Percentiles rank a stretch among this genome's conserved stretches.
phyloP scores from a whole-genome alignment of 441 rosid species.

The Eugenia klotzschiana region DNA sequence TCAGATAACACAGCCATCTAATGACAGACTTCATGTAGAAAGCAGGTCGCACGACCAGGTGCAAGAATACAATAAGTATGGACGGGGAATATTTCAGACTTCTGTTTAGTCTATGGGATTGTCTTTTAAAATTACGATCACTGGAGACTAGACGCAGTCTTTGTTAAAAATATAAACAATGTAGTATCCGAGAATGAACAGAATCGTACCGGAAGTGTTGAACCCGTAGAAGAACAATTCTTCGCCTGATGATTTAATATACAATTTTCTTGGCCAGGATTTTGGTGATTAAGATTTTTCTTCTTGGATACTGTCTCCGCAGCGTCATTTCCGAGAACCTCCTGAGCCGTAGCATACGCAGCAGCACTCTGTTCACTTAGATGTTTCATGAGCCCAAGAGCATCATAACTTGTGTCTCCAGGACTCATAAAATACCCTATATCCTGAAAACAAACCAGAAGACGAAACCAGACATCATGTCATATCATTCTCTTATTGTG shows the following conservation, averaged over 20 bases:
- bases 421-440: slow-evolving; percentile 83
- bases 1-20: neutral
- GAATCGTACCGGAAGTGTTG: slow-evolving; percentile 27
- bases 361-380: slow-evolving; percentile 74
- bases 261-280: slow-evolving; percentile 26
- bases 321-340: slow-evolving; percentile 70
- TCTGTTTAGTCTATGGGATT: neutral
- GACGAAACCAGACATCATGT: neutral
- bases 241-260: slow-evolving; percentile 15
- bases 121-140: neutral
- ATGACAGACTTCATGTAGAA: neutral
- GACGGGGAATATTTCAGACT: neutral
- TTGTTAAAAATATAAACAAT: neutral
- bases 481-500: neutral
- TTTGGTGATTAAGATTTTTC: slow-evolving; percentile 15
- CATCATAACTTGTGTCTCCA: slow-evolving; percentile 81
- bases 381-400: slow-evolving; percentile 84
- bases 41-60: neutral
- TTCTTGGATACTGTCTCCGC: slow-evolving; percentile 43
- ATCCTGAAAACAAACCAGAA: slow-evolving; percentile 36
- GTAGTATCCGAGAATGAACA: neutral
- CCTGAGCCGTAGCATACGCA: slow-evolving; percentile 81
- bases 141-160: neutral
- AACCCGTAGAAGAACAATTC: slow-evolving; percentile 27
- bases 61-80: neutral